Evolutionary conservation across 148 eudicot genomes (phyloP), one percentile per base, ranked within the genome.

Genomic region (Linanthus parryae): DNA sequence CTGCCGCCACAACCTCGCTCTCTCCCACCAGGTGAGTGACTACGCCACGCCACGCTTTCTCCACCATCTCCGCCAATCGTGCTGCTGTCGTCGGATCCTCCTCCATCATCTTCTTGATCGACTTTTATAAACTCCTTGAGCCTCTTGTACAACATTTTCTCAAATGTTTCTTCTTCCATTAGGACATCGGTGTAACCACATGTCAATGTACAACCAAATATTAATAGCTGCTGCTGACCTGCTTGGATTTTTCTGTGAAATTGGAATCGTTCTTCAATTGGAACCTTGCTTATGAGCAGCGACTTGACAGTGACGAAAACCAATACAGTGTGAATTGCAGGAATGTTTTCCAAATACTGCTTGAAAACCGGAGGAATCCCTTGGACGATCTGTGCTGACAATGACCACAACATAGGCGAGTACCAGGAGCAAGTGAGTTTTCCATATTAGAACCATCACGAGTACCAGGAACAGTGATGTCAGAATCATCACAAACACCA

Each of bases 281-380:
- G 46, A 6, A 81, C 83, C 31, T 45, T 69, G n/a, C 69, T 66
- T 12, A 77, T 48, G 1, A 80, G 87, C 23, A 81, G 51, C 24
- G 49, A 56, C 59, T 77, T 81, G 1, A 81, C 47, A 13, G 74
- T 73, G n/a, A 81, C 75, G 8, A 77, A 57, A 3, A 81, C 74
- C 1, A 73, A 22, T 13, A 77, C 62, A 0, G 75, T 65, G 27
- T 81, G 80, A 16, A 81, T 24, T 2, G 87, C 62, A 3, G 82
- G 83, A 10, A 81, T 57, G 15, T 57, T 76, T 12, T 48, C 37
- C 1, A 81, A 40, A 24, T 77, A 81, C 33, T 81, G 80, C 1
- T 54, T 60, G 55, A 81, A 74, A 16, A 81, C 64, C 0, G 82
- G 72, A 14, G 83, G 87, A 39, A 81, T 61, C 1, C 87, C 87